Evolutionary conservation across 306 rosid species (phyloP), one percentile per base, ranked within the genome.

Genomic region (Calophaca sinica): DNA sequence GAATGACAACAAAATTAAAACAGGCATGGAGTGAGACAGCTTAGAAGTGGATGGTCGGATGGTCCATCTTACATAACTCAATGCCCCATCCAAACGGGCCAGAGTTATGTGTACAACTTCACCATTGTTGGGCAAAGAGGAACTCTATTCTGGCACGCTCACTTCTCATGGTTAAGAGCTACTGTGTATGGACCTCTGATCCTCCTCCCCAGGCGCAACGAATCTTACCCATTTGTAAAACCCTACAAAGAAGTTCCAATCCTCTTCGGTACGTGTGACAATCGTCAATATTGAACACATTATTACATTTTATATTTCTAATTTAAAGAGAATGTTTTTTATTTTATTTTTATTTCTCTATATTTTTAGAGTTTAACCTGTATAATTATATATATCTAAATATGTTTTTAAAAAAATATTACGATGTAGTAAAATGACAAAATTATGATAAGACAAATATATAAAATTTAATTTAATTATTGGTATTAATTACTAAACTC

Each of bases 31-130:
- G 62, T 91, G 61, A 68, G 86, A 78, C 92, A 91, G 13, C n/a
- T 86, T 45, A 51, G 39, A 28, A 91, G 89, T 60, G 93, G 91
- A 42, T 91, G 91, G 96, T 74, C 85, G 6, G 94, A 91, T 62
- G 97, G 92, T 75, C 89, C 94, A 46, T 54, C 94, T 4, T 89
- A 89, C 82, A 67, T 89, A 65, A 91, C 97, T 8, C 97, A 91
- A 49, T 91, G 92, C 69, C 97, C 97, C 6, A 87, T 91, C 48
- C 86, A 84, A 79, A 89, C 73, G 2, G 85, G 88, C 0, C 83
- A 81, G 49, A 89, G 86, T 49, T 88, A 84, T 65, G 85, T 88
- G 59, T 90, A 90, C 82, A 88, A 90, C 72, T 90, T 86, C 89
- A 90, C 82, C 81, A 74, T 85, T 55, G 84, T 77, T 58, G 96